Evolutionary conservation across 768 basidiomycete genomes (phyloP), one percentile per base, ranked within the genome.

Genomic region (Thelephora ganbajun): DNA sequence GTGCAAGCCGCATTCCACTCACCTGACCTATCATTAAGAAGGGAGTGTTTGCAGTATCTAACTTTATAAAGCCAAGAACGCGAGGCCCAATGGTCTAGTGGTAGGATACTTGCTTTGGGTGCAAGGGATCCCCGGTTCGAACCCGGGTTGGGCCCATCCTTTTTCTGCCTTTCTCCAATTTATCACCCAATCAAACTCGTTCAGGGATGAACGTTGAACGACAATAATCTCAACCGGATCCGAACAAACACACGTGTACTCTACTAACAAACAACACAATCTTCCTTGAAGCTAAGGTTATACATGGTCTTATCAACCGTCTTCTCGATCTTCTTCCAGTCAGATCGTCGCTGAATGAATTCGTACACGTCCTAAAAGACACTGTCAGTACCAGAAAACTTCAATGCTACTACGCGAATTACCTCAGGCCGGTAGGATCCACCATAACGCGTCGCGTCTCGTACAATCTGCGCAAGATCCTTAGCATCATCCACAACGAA

Each of bases 261-360:
- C 36, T 37, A 4, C 50, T 50, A 72, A 51, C 59, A 60, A 37
- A 79, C 57, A 22, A 77, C 57, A 69, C 92, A 96, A 59, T 96
- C 92, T 60, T 96, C 92, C 58, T 87, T 91, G 58, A 94, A 88
- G 60, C 83, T 87, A 45, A 92, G 63, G 63, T 85, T 90, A 65
- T 91, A 92, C 88, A 92, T 91, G 44, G 88, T 80, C 69, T 90
- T 89, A 67, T 91, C 89, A 44, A 98, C 96, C 22, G 77, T 81
- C 65, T 90, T 94, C 62, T 98, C 93, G 50, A 98, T 98, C 68
- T 88, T 93, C 68, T 96, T 94, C 94, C 94, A 98, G 61, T 99
- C 94, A 6, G 88, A 85, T 33, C 93, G 74, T 18, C 93, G 71
- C 59, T 92, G 89, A 57, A 97, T 87, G 57, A 97, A 94, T 62